Percentiles rank a stretch among this genome's conserved stretches.
Conservation (phyloP, 108 stramenopile genomes). For the Conticribra guillardii region DNA sequence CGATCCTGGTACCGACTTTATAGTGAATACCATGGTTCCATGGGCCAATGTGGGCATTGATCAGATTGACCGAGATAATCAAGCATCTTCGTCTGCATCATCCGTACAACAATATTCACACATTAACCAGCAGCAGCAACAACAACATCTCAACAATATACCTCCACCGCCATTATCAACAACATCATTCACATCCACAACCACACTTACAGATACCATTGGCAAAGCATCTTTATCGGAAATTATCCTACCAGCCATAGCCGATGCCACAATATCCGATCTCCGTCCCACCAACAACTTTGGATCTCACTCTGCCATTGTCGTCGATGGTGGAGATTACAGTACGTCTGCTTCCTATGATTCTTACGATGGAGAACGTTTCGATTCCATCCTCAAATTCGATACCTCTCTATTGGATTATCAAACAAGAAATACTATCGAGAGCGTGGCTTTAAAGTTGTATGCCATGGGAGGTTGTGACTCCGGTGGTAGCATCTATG, state of each 20-base stretch:
- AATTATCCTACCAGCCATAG: constrained; percentile 10
- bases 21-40: neutral
- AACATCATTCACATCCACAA: no score
- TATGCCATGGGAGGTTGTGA: constrained; percentile 12
- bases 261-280: constrained; percentile 19
- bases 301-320: constrained; percentile 14
- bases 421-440: constrained; percentile 1
- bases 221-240: constrained; percentile 7
- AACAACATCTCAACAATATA: no score
- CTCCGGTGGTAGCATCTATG: constrained; percentile 11
- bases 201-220: no score
- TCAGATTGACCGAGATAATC: no score
- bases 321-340: constrained; percentile 15
- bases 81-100: no score
- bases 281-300: constrained; percentile 13
- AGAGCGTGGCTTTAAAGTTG: constrained; percentile 11
- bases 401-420: constrained; percentile 18
- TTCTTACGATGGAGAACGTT: constrained; percentile 4
- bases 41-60: neutral
- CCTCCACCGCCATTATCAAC: no score
- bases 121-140: no score
- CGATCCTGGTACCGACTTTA: neutral
- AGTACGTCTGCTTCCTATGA: neutral
- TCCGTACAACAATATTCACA: no score
- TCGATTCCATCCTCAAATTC: constrained; percentile 21